Evolutionary conservation across 331 rosid genomes (phyloP), one percentile per base, ranked within the genome.

Genomic region (Spiraea crenata): DNA sequence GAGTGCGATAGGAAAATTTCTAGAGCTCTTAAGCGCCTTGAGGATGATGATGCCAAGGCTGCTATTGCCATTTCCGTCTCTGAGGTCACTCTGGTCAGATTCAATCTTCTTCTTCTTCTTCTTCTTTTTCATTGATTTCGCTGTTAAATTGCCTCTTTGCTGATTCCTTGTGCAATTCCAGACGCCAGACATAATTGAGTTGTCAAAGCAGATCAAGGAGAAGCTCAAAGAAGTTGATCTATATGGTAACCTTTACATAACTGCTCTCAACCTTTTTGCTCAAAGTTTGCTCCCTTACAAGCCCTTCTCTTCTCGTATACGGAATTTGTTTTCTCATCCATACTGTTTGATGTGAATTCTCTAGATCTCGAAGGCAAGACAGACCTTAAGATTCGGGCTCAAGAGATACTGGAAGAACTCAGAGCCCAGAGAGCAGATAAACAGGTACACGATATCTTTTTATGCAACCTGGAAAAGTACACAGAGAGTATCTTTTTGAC

Each of bases 21-120:
- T 38, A 86, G 98, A 75, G 99, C 99, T 47, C 89, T 95, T 40
- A 91, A 88, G 87, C 90, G 99, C 16, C 98, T 95, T 4, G 98
- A 95, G 85, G 99, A 92, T n/a, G 99, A 95, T 2, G 99, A 95
- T 81, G 99, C 99, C 0, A 95, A 95, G 76, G 99, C 99, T 50
- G 99, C 99, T 3, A 90, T 91, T 66, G 98, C 99, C 59, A 95
- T 95, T 82, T 95, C 99, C 6, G 99, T 95, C 44, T 81, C 99
- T 37, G 96, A 95, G 63, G 98, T 95, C 73, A 95, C 99, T 74
- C 95, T 82, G 96, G 99, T 88, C 69, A 56, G 31, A 1, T 25
- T 71, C 51, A 31, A 60, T 38, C 51, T 31, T 51, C 54, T 1
- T 13, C 34, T 19, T 15, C 5, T 48, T 62, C 25, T 48, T 12